Base-by-base conservation (phyloP, 169 alveolate species). In the Plasmodium fragile region DNA sequence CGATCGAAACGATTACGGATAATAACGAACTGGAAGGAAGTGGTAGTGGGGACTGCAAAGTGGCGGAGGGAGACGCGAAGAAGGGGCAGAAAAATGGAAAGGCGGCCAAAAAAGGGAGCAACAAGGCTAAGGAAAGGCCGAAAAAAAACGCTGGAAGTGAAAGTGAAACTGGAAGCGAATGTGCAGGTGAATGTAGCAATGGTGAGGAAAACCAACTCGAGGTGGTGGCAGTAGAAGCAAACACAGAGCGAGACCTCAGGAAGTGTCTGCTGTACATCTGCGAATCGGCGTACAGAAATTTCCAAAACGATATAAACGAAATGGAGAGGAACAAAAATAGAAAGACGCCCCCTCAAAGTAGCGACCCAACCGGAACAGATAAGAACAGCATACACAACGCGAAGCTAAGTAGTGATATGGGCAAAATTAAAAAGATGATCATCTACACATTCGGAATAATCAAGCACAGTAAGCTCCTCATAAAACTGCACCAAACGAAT, bases 231-330 rank as follows among this genome's bases (percentile, higher is more conserved):
- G 34, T 25, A 18, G 43, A 39, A 70, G 18, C 16, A 13, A 45
- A 8, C 39, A 30, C 30, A 18, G 79, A 73, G 34, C 39, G 73
- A 16, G 92, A 91, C 53, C 52, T 91, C 3, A 34, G 80, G 80
- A 91, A 80, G 11, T 91, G 94, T 22, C 34, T 91, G 6, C 92
- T 91, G 22, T 65, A 91, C 55, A 80, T 91, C 22, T 91, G 94
- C 70, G 94, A 91, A 39, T 91, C 94, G 6, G 28, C 94, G 22
- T 91, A 81, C 72, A 52, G 92, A 43, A 91, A 81, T 81, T 72
- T 91, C 41, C 94, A 91, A 45, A 91, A 71, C 16, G 94, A 91
- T 36, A 91, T 91, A 49, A 59, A 70, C 43, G 94, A 91, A 91
- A 6, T 91, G 25, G 94, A 91, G 45, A 81, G 55, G 39, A 91